Evolutionary conservation across 1,284 basidiomycete species (phyloP), one percentile per base, ranked within the genome.

Genomic region (Trichosporon faecale): DNA sequence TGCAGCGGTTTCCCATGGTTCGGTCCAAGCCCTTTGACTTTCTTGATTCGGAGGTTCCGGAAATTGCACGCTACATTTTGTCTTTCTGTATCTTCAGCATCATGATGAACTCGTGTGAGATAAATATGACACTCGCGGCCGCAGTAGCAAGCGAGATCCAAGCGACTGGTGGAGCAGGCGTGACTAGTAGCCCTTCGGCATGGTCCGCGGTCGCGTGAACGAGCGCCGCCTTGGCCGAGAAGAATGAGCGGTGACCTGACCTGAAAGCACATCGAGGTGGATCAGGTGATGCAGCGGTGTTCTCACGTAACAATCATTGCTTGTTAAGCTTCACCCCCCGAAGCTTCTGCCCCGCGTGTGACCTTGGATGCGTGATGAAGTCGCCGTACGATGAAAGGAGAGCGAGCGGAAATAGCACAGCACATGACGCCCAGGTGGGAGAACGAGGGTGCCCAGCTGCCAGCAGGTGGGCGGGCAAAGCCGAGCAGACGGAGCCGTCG

Each of bases 1-100:
- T 74, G 70, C 68, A 66, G 72, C 74, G 66, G 68, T 71, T 74
- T 74, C 74, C 73, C 69, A 70, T 65, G 71, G 71, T 74, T 74
- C 73, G 69, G 71, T 74, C 71, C 71, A 57, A 27, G 12, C 64
- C 65, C 63, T 23, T 65, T 29, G 37, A 18, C 27, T 29, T 18
- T 29, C 11, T 46, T 14, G 25, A 11, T 61, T 33, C 37, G 65
- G 61, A 61, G 57, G 69, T 60, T n/a, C 1, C 60, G 73, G 70
- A 70, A 69, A 67, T 64, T 67, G 68, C 64, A 61, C 71, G 73
- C 66, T 68, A 74, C 73, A 74, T 72, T 65, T 70, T 14, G 8
- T 29, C 37, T 14, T 67, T 25, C 16, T 27, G 25, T 40, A 44
- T 5, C 16, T 23, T 52, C 1, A n/a, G 6, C 1, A 2, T 44